phyloP scores from a whole-genome alignment of 208 protist species.

The Wallacemonas sp. region DNA sequence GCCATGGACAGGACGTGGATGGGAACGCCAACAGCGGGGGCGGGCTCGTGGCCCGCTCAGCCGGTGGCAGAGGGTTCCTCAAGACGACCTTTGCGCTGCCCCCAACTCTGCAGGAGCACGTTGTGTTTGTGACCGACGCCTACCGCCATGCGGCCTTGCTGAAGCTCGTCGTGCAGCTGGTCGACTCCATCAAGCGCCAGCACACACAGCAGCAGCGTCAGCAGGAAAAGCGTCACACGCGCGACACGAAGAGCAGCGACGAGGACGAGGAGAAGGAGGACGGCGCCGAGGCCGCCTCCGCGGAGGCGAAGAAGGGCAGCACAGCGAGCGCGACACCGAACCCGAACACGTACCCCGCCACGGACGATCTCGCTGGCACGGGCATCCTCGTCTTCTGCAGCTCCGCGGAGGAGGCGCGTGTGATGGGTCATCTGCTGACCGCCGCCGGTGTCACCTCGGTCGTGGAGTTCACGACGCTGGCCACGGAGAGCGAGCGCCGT shows the following conservation, averaged over 20 bases:
- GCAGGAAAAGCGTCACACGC: not conserved
- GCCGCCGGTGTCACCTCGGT: constrained; percentile 63
- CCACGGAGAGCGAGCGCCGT: constrained; percentile 71
- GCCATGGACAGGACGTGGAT: constrained; percentile 55
- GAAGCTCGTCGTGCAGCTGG: constrained; percentile 72
- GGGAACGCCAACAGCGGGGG: not conserved
- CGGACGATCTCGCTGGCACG: constrained; percentile 59
- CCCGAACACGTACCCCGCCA: constrained; percentile 59
- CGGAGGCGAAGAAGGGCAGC: no score
- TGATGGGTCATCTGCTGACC: constrained; percentile 85
- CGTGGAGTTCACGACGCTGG: constrained; percentile 86
- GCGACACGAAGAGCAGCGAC: constrained; percentile 18
- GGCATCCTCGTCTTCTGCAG: constrained; percentile 85
- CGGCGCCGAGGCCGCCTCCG: not conserved
- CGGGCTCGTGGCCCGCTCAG: not conserved
- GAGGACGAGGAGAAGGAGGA: constrained; percentile 22
- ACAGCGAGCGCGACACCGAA: no score
- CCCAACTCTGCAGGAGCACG: constrained; percentile 79
- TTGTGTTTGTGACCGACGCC: constrained; percentile 80
- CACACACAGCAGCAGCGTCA: not conserved
- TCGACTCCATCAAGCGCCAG: constrained; percentile 23
- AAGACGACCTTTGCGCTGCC: constrained; percentile 80
- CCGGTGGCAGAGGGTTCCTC: constrained; percentile 9
- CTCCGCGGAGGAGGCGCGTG: constrained; percentile 86
- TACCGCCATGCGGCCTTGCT: constrained; percentile 86